These are phyloP conservation scores for Quillaja saponaria DNA, from an alignment of 306 rosid species.

Conservation along the genomic window DNA sequence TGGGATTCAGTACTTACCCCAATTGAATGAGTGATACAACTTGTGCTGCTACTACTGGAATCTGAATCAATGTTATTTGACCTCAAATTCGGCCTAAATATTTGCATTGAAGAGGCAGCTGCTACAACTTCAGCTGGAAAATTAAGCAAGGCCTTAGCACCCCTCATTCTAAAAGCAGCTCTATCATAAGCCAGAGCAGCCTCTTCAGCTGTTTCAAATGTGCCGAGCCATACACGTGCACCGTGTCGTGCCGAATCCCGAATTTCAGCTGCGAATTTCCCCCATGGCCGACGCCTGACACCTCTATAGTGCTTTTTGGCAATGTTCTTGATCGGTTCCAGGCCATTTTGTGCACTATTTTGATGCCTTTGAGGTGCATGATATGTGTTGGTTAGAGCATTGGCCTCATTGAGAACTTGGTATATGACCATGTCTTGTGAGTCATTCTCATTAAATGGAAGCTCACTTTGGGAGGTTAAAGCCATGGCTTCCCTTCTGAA, in stretches of 20 bases:
- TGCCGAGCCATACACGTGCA: slow-evolving; percentile 82
- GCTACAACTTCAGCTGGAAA: slow-evolving; percentile 63
- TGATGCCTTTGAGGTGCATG: slow-evolving; percentile 32
- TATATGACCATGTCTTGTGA: slow-evolving; percentile 86
- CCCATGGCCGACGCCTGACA: slow-evolving; percentile 87
- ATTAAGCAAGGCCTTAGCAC: slow-evolving; percentile 74
- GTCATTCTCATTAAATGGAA: slow-evolving; percentile 84
- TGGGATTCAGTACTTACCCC: slow-evolving; percentile 25
- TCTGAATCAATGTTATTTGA: slow-evolving; percentile 24
- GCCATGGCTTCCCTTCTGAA: slow-evolving; percentile 33
- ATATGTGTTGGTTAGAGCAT: slow-evolving; percentile 30
- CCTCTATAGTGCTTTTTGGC: slow-evolving; percentile 85
- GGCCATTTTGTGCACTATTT: slow-evolving; percentile 11
- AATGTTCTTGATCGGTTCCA: slow-evolving; percentile 39
- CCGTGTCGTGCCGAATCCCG: slow-evolving; percentile 76
- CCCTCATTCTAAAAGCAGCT: slow-evolving; percentile 83
- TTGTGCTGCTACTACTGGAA: slow-evolving; percentile 34
- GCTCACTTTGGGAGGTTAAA: slow-evolving; percentile 54
- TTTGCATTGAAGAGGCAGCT: slow-evolving; percentile 38
- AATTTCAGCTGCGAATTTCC: slow-evolving; percentile 89
- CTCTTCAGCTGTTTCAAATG: slow-evolving; percentile 81
- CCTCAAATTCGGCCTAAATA: slow-evolving; percentile 12
- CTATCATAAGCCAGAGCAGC: slow-evolving; percentile 88
- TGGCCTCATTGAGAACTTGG: slow-evolving; percentile 74
- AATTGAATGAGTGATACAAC: slow-evolving; percentile 21